A percentile compares a stretch with the other conserved stretches of the same genome.
Evolutionary conservation across 352 stramenopile genomes (phyloP).

Genomic region (Pythium periplocum): DNA sequence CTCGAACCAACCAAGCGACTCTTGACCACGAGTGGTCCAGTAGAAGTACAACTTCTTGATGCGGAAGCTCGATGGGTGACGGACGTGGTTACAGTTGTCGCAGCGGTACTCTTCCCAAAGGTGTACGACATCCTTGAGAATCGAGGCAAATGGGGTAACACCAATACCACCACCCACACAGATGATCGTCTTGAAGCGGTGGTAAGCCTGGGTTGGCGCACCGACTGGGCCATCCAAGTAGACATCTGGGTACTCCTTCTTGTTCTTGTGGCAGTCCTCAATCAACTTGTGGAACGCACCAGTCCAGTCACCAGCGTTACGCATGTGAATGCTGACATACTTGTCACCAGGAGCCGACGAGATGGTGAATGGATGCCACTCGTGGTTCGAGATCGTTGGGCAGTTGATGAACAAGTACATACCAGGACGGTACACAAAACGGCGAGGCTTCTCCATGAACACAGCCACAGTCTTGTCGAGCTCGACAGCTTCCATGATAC

Average conservation of each 20-base stretch:
- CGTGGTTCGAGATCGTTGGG: conserved; percentile 63
- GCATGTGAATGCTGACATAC: conserved; percentile 79
- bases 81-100: conserved; percentile 65
- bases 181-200: conserved; percentile 71
- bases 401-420: conserved; percentile 90
- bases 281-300: conserved; percentile 52
- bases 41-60: conserved; percentile 87
- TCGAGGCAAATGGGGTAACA: conserved; percentile 79
- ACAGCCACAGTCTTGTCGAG: conserved; percentile 62
- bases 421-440: conserved; percentile 66
- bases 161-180: conserved; percentile 73
- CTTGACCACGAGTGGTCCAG: conserved; percentile 76
- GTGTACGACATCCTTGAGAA: conserved; percentile 73
- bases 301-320: conserved; percentile 71
- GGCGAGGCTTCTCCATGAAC: conserved; percentile 73
- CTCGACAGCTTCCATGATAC: conserved; percentile 62
- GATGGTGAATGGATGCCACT: conserved; percentile 92
- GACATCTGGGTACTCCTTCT: conserved; percentile 57
- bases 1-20: conserved; percentile 82
- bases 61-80: conserved; percentile 62
- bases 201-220: conserved; percentile 70
- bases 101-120: conserved; percentile 74
- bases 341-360: conserved; percentile 82
- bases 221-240: conserved; percentile 74
- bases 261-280: conserved; percentile 52